Evolutionary conservation across 441 rosid species (phyloP), one percentile per base, ranked within the genome.

Genomic region (Populus tomentosa): DNA sequence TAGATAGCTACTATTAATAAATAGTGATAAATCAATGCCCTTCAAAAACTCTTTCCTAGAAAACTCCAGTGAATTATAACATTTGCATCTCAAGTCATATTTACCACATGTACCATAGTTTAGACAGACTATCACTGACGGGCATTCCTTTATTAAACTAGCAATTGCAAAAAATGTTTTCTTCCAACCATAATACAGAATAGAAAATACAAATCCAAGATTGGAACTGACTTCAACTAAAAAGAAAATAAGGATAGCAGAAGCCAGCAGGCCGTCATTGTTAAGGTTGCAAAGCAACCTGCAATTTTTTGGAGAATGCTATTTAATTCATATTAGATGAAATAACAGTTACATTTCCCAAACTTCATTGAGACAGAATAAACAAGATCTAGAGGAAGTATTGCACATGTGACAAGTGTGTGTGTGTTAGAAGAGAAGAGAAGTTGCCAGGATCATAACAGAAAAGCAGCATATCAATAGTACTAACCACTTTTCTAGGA

Each of bases 401-500:
- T 50, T 5, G 59, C 59, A 50, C 59, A 14, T 16, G 20, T 16
- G 8, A 5, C 59, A 26, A 26, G 28, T 1, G 2, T 26, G 28
- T 1, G 10, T 40, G 2, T 10, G 2, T 3, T 4, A 53, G 38
- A 75, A 59, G 13, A 53, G 38, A 75, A 59, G 13, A 38, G 16
- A 71, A 62, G 46, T 70, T 64, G 42, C 26, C 20, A 65, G 59
- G 80, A 46, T 16, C 64, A 74, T 30, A 62, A 14, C 1, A 68
- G 18, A 74, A 40, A 78, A 50, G 75, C 62, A 71, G 68, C 24
- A 74, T 10, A n/a, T 36, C 42, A 68, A 64, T 11, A 20, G 56
- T 69, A 73, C 91, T 86, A 82, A 95, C 99, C 99, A 95, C 83
- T 95, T 95, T 70, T 92, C 98, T 83, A 95, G 71, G 70, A 90